Evolutionary conservation across 1,284 basidiomycete genomes (phyloP), one percentile per base, ranked within the genome.

Genomic region (Puccinia hordei): DNA sequence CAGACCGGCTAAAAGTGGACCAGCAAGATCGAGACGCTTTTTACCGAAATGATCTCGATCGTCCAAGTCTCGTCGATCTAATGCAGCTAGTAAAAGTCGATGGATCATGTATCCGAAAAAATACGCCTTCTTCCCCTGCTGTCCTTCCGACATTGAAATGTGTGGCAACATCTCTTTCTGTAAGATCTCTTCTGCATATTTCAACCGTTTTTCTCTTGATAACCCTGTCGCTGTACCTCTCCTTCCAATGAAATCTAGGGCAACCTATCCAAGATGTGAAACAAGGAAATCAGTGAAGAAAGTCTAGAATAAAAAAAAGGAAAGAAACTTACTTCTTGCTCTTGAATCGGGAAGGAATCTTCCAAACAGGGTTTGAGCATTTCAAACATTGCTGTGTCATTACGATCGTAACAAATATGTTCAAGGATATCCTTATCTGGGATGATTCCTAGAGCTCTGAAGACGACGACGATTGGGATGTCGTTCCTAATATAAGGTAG

Each of bases 21-120:
- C 97, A 66, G 95, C 97, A 68, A 99, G 87, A 87, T 99, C 96
- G 82, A 99, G 88, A 73, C 96, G 91, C 87, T 99, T 99, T 88
- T 98, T 98, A 77, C 96, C 96, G 84, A 99, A 99, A 87, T 99
- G 97, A 88, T 99, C 96, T 88, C 96, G 94, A 87, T 99, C 96
- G 85, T 99, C 96, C 55, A 99, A 89, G 85, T 99, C 97, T 84
- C 97, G 89, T 79, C 97, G 89, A 85, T 98, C 95, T 84, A 99
- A 87, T 22, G 95, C 95, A 57, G 97, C 95, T 22, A 98, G 90
- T 6, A 98, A 88, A 35, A 99, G 89, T 81, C 97, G 91, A 87
- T 99, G 96, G 72, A 98, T 93, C 96, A 99, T 99, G 87, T 98
- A 99, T n/a, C 97, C 97, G 82, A 99, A 95, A 89, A 99, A 99